Conservation (phyloP, 768 basidiomycete genomes). For the Mycena indigotica region DNA sequence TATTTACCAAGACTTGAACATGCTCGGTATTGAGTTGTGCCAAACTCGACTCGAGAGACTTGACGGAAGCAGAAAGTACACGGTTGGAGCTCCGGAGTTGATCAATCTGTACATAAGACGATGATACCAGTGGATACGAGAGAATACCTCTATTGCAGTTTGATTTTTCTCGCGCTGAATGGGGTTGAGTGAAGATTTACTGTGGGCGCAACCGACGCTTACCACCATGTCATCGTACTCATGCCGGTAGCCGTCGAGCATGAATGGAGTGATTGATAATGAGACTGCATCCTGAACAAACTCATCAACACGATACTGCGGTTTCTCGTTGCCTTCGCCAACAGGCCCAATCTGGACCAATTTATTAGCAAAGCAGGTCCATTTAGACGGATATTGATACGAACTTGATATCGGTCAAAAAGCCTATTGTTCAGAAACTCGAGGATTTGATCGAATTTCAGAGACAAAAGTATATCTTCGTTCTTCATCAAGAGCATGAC, state of each 20-base stretch:
- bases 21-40: constrained; percentile 84
- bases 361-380: not conserved
- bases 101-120: constrained; percentile 59
- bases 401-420: constrained; percentile 79
- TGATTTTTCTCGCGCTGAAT: constrained; percentile 69
- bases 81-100: constrained; percentile 80
- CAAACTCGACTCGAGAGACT: constrained; percentile 75
- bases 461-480: constrained; percentile 70
- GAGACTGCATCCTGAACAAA: constrained; percentile 89
- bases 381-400: not conserved
- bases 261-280: constrained; percentile 90
- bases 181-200: not conserved
- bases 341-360: constrained; percentile 30
- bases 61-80: constrained; percentile 64
- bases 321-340: constrained; percentile 31
- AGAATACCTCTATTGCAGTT: constrained; percentile 61
- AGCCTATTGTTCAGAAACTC: constrained; percentile 78
- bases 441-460: constrained; percentile 93
- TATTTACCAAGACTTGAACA: constrained; percentile 66
- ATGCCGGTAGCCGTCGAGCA: constrained; percentile 87
- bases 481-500: constrained; percentile 85
- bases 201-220: constrained; percentile 17
- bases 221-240: constrained; percentile 84
- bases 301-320: constrained; percentile 68
- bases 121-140: not conserved